Evolutionary conservation across 2,329 filamentous ascomycete species (phyloP).

Genomic region (Fusarium heterosporum): DNA sequence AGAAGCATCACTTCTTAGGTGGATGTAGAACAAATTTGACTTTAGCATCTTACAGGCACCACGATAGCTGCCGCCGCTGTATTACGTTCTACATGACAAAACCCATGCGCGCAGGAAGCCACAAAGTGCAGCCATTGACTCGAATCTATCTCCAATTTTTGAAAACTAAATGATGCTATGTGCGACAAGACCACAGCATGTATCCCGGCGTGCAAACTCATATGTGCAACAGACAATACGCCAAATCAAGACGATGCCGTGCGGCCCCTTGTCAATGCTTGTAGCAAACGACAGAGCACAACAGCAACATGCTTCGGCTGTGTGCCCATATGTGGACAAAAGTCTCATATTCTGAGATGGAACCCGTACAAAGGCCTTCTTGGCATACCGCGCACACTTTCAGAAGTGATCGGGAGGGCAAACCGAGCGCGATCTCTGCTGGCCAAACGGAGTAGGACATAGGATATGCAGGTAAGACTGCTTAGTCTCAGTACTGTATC

Average conservation of each 20-base stretch:
- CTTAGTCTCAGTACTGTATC: neutral
- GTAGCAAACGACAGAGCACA: constrained; percentile 31
- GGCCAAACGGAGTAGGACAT: constrained; percentile 9
- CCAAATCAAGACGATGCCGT: constrained; percentile 29
- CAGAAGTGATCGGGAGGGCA: constrained; percentile 1
- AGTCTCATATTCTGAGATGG: constrained; percentile 23
- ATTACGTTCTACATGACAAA: constrained; percentile 16
- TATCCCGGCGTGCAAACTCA: constrained; percentile 25
- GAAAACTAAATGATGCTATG: constrained; percentile 6
- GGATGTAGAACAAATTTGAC: constrained; percentile 32
- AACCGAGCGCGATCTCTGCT: constrained; percentile 10
- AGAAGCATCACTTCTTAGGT: constrained; percentile 28
- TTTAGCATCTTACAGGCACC: neutral
- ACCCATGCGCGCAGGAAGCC: neutral
- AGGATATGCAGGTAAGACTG: constrained; percentile 22
- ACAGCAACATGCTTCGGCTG: constrained; percentile 39
- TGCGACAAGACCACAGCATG: constrained; percentile 12
- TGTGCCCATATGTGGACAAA: constrained; percentile 39
- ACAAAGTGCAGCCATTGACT: constrained; percentile 16
- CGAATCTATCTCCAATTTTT: constrained; percentile 1
- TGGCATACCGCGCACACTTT: constrained; percentile 14
- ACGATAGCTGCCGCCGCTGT: constrained; percentile 20
- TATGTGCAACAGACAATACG: constrained; percentile 22
- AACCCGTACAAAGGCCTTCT: constrained; percentile 16
- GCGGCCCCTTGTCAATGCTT: constrained; percentile 20